These are phyloP conservation scores for Alternaria gansuensis DNA, from an alignment of 2,329 filamentous ascomycete species.

Conservation along the genomic window DNA sequence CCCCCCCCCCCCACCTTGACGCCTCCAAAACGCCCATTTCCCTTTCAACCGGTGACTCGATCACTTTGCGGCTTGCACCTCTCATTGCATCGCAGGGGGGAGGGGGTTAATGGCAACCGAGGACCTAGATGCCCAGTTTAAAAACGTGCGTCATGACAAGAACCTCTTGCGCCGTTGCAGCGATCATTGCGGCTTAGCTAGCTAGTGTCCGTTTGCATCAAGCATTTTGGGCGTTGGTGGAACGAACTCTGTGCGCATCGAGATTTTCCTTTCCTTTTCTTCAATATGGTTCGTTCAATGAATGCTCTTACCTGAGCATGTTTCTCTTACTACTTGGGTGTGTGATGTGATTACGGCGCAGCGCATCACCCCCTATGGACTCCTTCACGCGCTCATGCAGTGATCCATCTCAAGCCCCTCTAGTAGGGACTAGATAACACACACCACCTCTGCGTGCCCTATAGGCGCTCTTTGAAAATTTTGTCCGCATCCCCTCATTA, in stretches of 20 bases:
- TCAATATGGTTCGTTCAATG: not conserved
- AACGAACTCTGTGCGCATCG: conserved; percentile 6
- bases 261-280: not conserved
- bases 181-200: conserved; percentile 9
- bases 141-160: not conserved
- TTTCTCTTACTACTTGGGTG: not conserved
- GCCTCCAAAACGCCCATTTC: not conserved
- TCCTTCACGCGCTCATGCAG: not conserved
- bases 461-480: not conserved
- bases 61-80: conserved; percentile 14
- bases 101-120: not conserved
- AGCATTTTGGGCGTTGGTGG: not conserved
- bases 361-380: not conserved
- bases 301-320: not conserved
- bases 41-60: conserved; percentile 8
- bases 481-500: not conserved
- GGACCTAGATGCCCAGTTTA: conserved; percentile 1
- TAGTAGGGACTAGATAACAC: not conserved
- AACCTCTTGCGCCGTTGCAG: conserved; percentile 8
- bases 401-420: not conserved
- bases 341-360: not conserved
- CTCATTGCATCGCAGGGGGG: conserved; percentile 13
- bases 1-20: not conserved
- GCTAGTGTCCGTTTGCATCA: conserved; percentile 7
- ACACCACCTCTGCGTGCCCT: not conserved